Base-by-base conservation (phyloP, 495 filamentous ascomycete species). In the Penicillium antarcticum region DNA sequence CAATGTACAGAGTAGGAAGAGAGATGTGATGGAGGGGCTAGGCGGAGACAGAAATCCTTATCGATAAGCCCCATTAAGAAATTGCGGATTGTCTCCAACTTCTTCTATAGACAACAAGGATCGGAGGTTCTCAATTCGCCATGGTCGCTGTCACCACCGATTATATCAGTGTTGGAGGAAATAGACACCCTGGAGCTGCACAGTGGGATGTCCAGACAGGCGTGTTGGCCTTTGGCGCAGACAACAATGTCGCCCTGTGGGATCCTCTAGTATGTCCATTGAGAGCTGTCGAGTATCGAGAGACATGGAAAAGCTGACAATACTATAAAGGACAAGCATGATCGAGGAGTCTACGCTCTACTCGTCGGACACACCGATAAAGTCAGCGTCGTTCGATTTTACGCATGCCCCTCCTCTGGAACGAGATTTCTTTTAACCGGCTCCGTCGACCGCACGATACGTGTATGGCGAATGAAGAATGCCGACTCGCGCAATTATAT, bases 241-340 rank as follows among this genome's bases (percentile, higher is more conserved):
- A 91, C 70, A 82, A 82, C 51, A 94, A 92, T 71, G 77, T 97
- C 51, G 94, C 91, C 26, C 62, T 97, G 44, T 97, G 94, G 94
- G 75, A 86, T 60, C 90, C 94, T 40, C 63, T 80, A 64, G 91
- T 95, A 83, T 56, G 84, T 67, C 14, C n/a, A 45, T 14, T 46
- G 23, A 43, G 31, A 44, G 29, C 41, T 14, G 44, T 9, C 45
- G 34, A 47, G 54, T 14, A 12, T 39, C 38, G 11, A 12, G 18
- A 8, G 16, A 24, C 26, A 48, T 32, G 41, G 48, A 10, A 24
- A n/a, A 32, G 13, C 47, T 58, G 31, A 56, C 48, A 17, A 51
- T 51, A 34, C 46, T 23, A 23, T 16, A 21, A 58, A 87, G 72
- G 74, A 84, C 36, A 54, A 67, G 18, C 66, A 70, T 5, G 61